These are phyloP conservation scores for Letharia columbiana DNA, from an alignment of 495 filamentous ascomycete genomes.

Conservation along the genomic window DNA sequence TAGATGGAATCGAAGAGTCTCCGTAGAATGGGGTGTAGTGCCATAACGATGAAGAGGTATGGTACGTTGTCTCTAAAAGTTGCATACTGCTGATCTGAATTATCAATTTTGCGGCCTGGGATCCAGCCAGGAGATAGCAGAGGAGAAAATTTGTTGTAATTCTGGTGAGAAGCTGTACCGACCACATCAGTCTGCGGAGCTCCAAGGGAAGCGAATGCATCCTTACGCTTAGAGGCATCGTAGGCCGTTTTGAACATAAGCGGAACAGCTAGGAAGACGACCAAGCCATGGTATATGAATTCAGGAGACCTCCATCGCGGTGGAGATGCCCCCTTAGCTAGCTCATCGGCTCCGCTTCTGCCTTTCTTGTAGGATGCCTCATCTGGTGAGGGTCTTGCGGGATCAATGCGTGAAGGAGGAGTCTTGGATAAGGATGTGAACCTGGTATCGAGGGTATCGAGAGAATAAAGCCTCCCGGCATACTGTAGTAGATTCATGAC, in stretches of 20 bases:
- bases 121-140: conserved; percentile 83
- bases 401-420: conserved; percentile 31
- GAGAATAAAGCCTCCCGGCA: conserved; percentile 58
- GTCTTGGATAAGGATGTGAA: conserved; percentile 65
- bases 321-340: conserved; percentile 36
- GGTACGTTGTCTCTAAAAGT: conserved; percentile 82
- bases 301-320: conserved; percentile 81
- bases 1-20: conserved; percentile 51
- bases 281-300: conserved; percentile 72
- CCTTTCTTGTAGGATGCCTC: conserved; percentile 32
- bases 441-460: conserved; percentile 89
- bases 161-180: conserved; percentile 63
- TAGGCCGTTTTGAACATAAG: conserved; percentile 86
- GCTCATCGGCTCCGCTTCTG: conserved; percentile 35
- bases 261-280: conserved; percentile 60
- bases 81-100: conserved; percentile 83
- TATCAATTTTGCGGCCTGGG: conserved; percentile 86
- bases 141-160: conserved; percentile 63
- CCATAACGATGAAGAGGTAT: conserved; percentile 59
- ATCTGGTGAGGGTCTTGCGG: conserved; percentile 15
- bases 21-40: conserved; percentile 70
- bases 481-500: conserved; percentile 38
- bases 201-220: conserved; percentile 2
- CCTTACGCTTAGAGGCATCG: conserved; percentile 76
- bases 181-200: conserved; percentile 5